Conservation (phyloP, 371 early-diverging fungal genomes). For the Vairimorpha ceranae region DNA sequence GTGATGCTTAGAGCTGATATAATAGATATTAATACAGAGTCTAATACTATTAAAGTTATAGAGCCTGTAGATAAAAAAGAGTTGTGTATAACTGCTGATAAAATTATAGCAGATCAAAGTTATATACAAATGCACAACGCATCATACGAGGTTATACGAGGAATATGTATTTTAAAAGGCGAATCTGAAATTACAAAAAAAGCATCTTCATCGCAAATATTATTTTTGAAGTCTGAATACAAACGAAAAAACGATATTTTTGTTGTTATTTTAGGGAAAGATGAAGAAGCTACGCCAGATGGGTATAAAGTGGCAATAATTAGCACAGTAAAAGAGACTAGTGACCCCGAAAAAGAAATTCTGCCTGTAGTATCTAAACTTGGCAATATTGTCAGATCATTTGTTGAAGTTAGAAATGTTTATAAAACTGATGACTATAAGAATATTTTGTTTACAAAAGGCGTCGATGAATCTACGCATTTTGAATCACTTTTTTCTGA, state of each 20-base stretch:
- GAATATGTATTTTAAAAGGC: constrained; percentile 25
- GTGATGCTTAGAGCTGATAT: constrained; percentile 57
- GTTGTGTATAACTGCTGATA: constrained; percentile 26
- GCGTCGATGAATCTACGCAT: constrained; percentile 92
- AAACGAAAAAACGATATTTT: constrained; percentile 60
- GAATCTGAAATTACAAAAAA: constrained; percentile 22
- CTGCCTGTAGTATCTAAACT: constrained; percentile 30
- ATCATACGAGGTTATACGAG: constrained; percentile 32
- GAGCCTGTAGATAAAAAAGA: constrained; percentile 25
- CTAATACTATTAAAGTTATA: neutral
- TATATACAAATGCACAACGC: constrained; percentile 19
- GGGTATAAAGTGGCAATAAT: constrained; percentile 62
- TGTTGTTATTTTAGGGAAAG: constrained; percentile 56
- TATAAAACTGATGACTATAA: constrained; percentile 53
- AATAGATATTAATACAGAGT: constrained; percentile 5
- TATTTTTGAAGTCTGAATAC: constrained; percentile 46
- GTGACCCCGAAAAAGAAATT: constrained; percentile 36
- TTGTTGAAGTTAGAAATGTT: constrained; percentile 42
- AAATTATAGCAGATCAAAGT: constrained; percentile 42
- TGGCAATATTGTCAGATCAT: constrained; percentile 43
- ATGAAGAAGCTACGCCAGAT: constrained; percentile 55
- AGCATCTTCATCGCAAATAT: constrained; percentile 34
- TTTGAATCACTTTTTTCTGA: constrained; percentile 93
- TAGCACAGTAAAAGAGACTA: constrained; percentile 55
- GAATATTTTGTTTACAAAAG: constrained; percentile 76